These are phyloP conservation scores for Starmerella apicola DNA, from an alignment of 805 yeast species.

Conservation along the genomic window DNA sequence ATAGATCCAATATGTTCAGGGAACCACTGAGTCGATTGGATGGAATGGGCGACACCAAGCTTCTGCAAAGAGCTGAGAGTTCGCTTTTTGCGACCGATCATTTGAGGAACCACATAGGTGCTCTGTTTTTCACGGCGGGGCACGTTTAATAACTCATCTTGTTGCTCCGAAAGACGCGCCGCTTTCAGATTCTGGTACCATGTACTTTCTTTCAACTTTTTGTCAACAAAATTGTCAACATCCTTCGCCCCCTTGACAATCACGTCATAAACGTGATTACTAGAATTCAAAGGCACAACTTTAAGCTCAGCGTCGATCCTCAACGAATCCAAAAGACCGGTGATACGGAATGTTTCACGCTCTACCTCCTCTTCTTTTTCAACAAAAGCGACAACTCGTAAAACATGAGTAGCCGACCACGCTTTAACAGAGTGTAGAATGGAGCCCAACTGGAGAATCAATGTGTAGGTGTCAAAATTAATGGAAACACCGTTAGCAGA, in stretches of 20 bases:
- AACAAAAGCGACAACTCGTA: constrained; percentile 83
- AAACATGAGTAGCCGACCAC: constrained; percentile 66
- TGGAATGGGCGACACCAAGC: constrained; percentile 65
- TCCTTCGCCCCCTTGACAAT: constrained; percentile 56
- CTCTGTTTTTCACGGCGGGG: constrained; percentile 8
- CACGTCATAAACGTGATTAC: constrained; percentile 55
- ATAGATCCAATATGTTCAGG: constrained; percentile 8
- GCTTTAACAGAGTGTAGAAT: constrained; percentile 84
- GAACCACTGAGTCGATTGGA: constrained; percentile 34
- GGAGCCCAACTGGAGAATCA: constrained; percentile 87
- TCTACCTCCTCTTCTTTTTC: constrained; percentile 58
- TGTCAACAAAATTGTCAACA: constrained; percentile 37
- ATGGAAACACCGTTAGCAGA: constrained; percentile 60
- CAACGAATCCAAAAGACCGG: constrained; percentile 53
- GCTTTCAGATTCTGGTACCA: constrained; percentile 75
- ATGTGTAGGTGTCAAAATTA: constrained; percentile 89
- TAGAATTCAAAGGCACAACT: constrained; percentile 54
- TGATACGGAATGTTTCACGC: constrained; percentile 55
- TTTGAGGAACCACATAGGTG: constrained; percentile 18
- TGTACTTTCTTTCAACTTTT: constrained; percentile 44
- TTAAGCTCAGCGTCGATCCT: constrained; percentile 75
- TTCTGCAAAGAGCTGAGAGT: constrained; percentile 54
- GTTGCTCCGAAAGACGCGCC: constrained; percentile 34
- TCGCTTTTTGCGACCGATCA: constrained; percentile 21
- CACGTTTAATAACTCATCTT: background rate